Base-by-base conservation (phyloP, 2,329 filamentous ascomycete genomes). In the Penicillium hesseltinei region DNA sequence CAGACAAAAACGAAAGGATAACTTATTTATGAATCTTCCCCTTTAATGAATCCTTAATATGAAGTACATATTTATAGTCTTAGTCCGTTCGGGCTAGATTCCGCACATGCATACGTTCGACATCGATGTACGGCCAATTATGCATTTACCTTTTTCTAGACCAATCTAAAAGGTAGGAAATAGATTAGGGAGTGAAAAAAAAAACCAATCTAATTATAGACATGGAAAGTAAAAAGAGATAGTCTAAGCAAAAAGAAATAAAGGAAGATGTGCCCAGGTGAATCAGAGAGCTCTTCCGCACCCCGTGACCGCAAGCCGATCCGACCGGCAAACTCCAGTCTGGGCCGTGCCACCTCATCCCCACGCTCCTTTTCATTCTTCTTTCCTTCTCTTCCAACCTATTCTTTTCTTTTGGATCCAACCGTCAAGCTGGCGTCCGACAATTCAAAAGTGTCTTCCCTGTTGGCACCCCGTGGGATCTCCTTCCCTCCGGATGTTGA, bases 381-480 rank as follows among this genome's bases (percentile, higher is more conserved):
- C 36, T 42, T 54, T 61, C 62, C 48, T 60, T 60, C 64, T 52
- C 53, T 56, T 62, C 50, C 67, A 63, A 61, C 62, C 62, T 63
- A 44, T 29, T 42, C 46, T 46, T 42, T 56, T 53, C 17, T 29
- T 47, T 40, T 49, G 25, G 44, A 49, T n/a, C 27, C 33, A 53
- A 57, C 56, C 55, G 58, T 63, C 62, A 61, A 59, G 54, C 65
- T 67, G 65, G 65, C 65, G 60, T 65, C 71, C 63, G 60, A 73
- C 80, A 90, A 89, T 78, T 93, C 91, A 90, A 95, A 96, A 81
- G 88, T 95, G 91, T 93, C 92, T 88, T 90, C 92, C 76, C 88
- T 94, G 78, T 83, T 96, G 72, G 85, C 95, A 72, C 88, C 90
- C 77, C 90, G 91, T 76, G 91, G 90, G 82, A 88, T 94, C 83